Base-by-base conservation (phyloP, 139 green algal genomes). In the Tetradesmus obliquus region DNA sequence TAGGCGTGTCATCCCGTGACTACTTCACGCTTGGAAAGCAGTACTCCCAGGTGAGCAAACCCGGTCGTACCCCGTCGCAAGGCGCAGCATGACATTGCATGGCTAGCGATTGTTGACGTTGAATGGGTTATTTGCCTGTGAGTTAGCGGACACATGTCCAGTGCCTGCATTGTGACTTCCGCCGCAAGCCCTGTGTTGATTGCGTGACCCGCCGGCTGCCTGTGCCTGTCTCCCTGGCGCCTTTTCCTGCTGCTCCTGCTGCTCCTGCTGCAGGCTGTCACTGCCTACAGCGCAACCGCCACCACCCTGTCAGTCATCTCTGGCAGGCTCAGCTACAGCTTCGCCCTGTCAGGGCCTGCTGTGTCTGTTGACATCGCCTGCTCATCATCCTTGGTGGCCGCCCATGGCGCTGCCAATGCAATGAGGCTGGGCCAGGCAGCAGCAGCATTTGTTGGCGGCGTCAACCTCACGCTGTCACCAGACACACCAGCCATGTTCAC, bases 291-390 rank as follows among this genome's bases (percentile, higher is more conserved):
- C 51, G 94, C 94, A 45, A 96, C 94, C 1, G 93, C 92, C 74
- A 93, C 90, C 12, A 93, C 94, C 1, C 92, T 96, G 8, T 95
- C 92, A 88, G 97, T 97, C 5, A 88, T 95, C 1, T 96, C 95
- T 60, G 97, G 97, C 22, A 94, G 97, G 0, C 71, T 98, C 69
- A 94, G 93, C 3, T 99, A 97, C 93, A 94, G 91, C n/a, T 97
- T 98, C 82, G 94, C 93, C 45, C 91, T 98, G 24, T 89, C 86
- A 12, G 97, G 97, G 1, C 96, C 97, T 79, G 94, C 95, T 79
- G 79, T 99, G 54, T 96, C 94, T 54, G 89, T 98, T 9, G 97
- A 99, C 93, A 99, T 97, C 8, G 97, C 97, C 32, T 99, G 97
- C 94, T 97, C 95, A 3, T 97, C 95, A 0, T 96, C 95, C 3